Conservation (phyloP, 139 green algal species). For the Coelastrella sp. region DNA sequence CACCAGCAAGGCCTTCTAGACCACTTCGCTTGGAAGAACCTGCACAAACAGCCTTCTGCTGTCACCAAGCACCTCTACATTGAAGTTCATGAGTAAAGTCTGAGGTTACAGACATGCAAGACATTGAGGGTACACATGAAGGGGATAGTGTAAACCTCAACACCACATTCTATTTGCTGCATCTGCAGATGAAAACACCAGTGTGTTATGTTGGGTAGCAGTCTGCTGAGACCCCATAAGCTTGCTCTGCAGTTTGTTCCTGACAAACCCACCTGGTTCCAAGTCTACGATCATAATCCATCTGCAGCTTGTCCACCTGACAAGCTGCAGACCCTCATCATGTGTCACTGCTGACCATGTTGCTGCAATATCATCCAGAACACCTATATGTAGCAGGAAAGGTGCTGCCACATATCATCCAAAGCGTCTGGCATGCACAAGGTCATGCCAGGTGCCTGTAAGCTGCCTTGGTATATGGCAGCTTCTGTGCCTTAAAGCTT, state of each 20-base stretch:
- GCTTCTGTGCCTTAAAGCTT: no score
- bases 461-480: no score
- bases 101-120: neutral
- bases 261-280: slow-evolving; percentile 12
- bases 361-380: slow-evolving; percentile 21
- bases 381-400: neutral
- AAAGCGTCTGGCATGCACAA: neutral
- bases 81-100: neutral
- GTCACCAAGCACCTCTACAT: neutral
- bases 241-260: neutral
- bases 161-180: no score
- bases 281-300: slow-evolving; percentile 24
- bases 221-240: neutral
- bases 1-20: slow-evolving; percentile 15
- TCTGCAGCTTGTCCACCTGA: neutral
- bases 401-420: neutral
- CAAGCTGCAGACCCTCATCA: slow-evolving; percentile 43
- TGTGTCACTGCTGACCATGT: slow-evolving; percentile 23
- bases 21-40: slow-evolving; percentile 25
- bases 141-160: no score
- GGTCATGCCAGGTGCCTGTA: neutral
- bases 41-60: neutral
- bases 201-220: no score
- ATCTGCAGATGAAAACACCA: no score
- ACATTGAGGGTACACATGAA: no score